These are phyloP conservation scores for Boletus tomentosulus DNA, from an alignment of 768 basidiomycete genomes.

Conservation along the genomic window DNA sequence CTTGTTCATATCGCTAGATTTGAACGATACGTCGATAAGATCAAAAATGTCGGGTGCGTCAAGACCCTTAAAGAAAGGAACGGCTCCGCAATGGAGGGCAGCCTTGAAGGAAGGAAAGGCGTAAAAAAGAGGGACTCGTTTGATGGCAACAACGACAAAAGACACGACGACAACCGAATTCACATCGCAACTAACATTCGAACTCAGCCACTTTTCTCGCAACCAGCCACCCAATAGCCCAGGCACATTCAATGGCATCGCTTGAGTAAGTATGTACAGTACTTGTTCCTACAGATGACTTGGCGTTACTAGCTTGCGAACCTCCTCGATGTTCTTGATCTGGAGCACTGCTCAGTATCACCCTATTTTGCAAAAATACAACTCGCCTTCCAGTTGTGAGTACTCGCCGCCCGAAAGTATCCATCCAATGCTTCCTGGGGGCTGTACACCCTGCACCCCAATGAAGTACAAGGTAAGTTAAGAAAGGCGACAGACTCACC, in stretches of 20 bases:
- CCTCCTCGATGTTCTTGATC: constrained; percentile 3
- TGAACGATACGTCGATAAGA: neutral
- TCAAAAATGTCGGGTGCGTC: neutral
- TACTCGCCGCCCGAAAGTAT: neutral
- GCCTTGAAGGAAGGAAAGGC: constrained; percentile 18
- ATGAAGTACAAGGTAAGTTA: neutral
- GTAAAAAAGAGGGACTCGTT: constrained; percentile 11
- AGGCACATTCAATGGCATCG: neutral
- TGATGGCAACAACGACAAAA: constrained; percentile 7
- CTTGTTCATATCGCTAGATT: constrained; percentile 20
- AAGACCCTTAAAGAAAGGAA: constrained; percentile 21
- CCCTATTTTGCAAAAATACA: neutral
- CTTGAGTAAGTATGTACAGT: neutral
- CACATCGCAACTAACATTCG: constrained; percentile 8
- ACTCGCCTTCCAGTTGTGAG: neutral
- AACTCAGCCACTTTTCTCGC: constrained; percentile 19
- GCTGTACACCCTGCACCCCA: neutral
- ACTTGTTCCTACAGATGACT: no score
- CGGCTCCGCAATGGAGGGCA: constrained; percentile 25
- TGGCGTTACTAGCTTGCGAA: constrained; percentile 9
- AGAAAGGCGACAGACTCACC: neutral
- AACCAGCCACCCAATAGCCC: neutral
- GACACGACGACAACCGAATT: neutral
- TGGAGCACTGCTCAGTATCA: neutral
- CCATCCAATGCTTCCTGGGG: neutral